Percentiles rank a stretch among this genome's conserved stretches.
These are phyloP conservation scores for Tolypocladium inflatum DNA, from an alignment of 2,329 filamentous ascomycete species.

Conservation along the genomic window DNA sequence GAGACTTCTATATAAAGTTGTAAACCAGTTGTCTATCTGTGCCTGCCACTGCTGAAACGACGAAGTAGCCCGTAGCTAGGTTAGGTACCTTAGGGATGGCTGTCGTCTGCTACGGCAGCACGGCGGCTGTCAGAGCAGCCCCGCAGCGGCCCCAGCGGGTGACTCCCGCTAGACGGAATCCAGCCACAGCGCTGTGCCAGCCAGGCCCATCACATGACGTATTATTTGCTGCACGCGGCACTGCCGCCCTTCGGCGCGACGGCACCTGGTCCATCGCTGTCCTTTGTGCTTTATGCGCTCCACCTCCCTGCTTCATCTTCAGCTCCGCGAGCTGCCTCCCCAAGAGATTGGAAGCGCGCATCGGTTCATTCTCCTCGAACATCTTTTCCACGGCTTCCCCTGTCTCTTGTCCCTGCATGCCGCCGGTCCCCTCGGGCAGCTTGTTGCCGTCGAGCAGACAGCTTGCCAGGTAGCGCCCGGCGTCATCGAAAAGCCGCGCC, in stretches of 20 bases:
- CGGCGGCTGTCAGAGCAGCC: neutral
- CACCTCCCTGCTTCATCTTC: neutral
- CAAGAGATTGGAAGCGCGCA: neutral
- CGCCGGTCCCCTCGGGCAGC: conserved; percentile 2
- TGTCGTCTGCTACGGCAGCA: too few species aligned
- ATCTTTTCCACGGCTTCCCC: neutral
- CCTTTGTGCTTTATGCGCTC: neutral
- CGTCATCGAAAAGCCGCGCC: neutral
- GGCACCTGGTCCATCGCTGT: neutral
- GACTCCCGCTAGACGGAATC: neutral
- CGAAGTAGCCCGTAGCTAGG: too few species aligned
- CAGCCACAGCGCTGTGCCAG: neutral
- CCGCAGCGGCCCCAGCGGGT: neutral
- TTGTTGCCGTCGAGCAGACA: conserved; percentile 1
- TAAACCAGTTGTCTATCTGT: neutral
- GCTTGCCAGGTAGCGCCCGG: neutral
- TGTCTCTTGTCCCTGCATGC: conserved; percentile 5
- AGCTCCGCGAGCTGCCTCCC: neutral
- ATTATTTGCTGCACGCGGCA: conserved; percentile 5
- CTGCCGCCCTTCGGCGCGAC: neutral
- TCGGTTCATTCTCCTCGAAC: neutral
- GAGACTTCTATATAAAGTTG: neutral
- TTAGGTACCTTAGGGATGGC: too few species aligned
- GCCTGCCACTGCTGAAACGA: too few species aligned
- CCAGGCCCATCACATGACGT: conserved; percentile 13